Evolutionary conservation across 169 alveolate genomes (phyloP), one percentile per base, ranked within the genome.

Genomic region (Plasmodium fragile): DNA sequence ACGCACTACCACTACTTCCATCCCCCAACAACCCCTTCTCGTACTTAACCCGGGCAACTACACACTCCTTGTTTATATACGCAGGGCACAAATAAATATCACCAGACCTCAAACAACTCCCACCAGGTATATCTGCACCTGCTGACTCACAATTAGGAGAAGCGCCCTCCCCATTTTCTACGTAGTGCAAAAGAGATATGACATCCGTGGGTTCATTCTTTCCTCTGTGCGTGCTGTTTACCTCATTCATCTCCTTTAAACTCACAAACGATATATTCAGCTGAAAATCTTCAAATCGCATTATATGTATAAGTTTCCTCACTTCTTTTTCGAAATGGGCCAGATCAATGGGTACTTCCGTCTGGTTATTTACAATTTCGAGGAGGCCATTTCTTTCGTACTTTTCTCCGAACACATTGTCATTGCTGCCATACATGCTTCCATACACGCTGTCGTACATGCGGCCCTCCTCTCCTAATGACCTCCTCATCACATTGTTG

Each of bases 61-160:
- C 39, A 77, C 93, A 87, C 73, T 87, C 93, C 36, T 7, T 87
- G 39, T 70, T 75, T 77, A 87, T 87, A 34, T 87, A 87, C 10
- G 80, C 93, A 34, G 93, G 93, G 45, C 93, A 87, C 41, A 87
- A 78, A 41, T 77, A 87, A 53, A 87, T 87, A 43, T 87, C 93
- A 3, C 93, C 93, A 1, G 89, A 52, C 55, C 81, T 87, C 30
- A 55, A 39, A 4, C 52, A 4, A 7, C 30, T n/a, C 13, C 30
- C 78, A 1, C 70, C 89, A 10, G 18, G 8, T 10, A 77, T n/a
- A 16, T 22, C 55, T 13, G 28, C 43, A 30, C 53, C 18, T 72
- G 25, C 32, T 11, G 22, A 43, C n/a, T 70, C 55, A 55, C 49
- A 22, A 49, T 25, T 75, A 36, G 7, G 18, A 8, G 59, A 49